Conservation (phyloP, 768 basidiomycete genomes). For the Sistotremastrum suecicum region DNA sequence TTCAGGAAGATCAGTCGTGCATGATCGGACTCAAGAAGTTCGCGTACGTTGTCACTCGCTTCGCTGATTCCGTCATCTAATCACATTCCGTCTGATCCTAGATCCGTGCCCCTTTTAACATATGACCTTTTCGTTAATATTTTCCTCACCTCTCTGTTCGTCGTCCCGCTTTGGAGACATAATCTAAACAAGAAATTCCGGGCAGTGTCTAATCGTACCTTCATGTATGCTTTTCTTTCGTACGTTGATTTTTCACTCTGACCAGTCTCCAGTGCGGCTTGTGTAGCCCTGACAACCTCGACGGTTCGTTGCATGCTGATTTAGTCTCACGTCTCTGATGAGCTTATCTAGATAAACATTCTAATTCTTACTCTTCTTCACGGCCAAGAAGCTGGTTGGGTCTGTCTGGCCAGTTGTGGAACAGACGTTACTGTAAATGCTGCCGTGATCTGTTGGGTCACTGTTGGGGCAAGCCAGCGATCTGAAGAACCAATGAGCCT, state of each 20-base stretch:
- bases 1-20: conserved; percentile 25
- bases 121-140: conserved; percentile 32
- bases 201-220: conserved; percentile 26
- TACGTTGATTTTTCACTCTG: background rate
- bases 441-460: too few relatives aligned
- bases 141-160: conserved; percentile 18
- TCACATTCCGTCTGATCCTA: background rate
- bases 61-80: background rate
- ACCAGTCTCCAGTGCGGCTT: conserved; percentile 22
- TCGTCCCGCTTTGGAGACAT: conserved; percentile 29
- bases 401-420: conserved; percentile 29
- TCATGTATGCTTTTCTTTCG: conserved; percentile 19
- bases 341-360: conserved; percentile 23
- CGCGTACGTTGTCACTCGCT: conserved; percentile 12
- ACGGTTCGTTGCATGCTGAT: conserved; percentile 16
- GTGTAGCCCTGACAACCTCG: conserved; percentile 33
- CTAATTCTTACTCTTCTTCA: conserved; percentile 29
- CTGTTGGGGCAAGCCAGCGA: too few relatives aligned
- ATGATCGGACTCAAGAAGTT: conserved; percentile 31
- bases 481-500: too few relatives aligned
- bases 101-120: conserved; percentile 27
- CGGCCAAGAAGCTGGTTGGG: conserved; percentile 33
- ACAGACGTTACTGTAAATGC: conserved; percentile 15
- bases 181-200: conserved; percentile 21
- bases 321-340: background rate